Evolutionary conservation across 345 rosid genomes (phyloP).

Genomic region (Boechera stricta): DNA sequence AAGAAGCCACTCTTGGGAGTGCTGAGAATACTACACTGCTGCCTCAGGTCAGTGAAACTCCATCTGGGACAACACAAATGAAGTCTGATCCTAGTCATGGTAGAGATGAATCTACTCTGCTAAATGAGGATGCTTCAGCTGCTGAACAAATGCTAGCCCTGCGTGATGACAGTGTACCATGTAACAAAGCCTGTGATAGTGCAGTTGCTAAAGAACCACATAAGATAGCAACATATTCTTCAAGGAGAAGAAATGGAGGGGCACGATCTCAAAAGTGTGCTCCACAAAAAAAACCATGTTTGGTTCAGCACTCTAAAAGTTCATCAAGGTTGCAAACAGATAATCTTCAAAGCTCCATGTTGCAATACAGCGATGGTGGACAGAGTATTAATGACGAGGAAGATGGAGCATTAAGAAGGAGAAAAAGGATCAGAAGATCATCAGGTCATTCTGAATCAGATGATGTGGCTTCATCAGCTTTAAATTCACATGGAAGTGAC

Average conservation of each 20-base stretch:
- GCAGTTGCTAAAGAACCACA: constrained; percentile 51
- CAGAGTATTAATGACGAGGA: constrained; percentile 48
- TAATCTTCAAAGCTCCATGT: constrained; percentile 48
- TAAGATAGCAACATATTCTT: constrained; percentile 66
- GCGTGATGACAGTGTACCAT: constrained; percentile 48
- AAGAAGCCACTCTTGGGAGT: constrained; percentile 52
- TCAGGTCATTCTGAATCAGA: constrained; percentile 63
- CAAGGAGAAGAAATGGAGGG: constrained; percentile 77
- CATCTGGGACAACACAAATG: constrained; percentile 52
- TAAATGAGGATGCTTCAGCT: constrained; percentile 51
- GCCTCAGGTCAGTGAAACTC: constrained; percentile 54
- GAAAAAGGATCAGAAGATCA: constrained; percentile 56
- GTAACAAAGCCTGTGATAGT: constrained; percentile 49
- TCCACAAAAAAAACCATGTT: constrained; percentile 45
- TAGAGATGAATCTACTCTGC: constrained; percentile 49
- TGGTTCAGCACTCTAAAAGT: constrained; percentile 59
- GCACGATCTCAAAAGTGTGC: constrained; percentile 53
- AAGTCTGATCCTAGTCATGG: constrained; percentile 46
- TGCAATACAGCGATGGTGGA: constrained; percentile 52
- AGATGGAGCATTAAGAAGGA: constrained; percentile 52
- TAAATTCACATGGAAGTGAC: constrained; percentile 61
- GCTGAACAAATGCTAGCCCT: constrained; percentile 51
- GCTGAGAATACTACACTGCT: constrained; percentile 56
- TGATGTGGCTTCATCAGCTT: constrained; percentile 59
- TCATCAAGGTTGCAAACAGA: constrained; percentile 55